A percentile compares a stretch with the other conserved stretches of the same genome.
Evolutionary conservation across 2,329 filamentous ascomycete genomes (phyloP).

Genomic region (Cladosporium sp.): DNA sequence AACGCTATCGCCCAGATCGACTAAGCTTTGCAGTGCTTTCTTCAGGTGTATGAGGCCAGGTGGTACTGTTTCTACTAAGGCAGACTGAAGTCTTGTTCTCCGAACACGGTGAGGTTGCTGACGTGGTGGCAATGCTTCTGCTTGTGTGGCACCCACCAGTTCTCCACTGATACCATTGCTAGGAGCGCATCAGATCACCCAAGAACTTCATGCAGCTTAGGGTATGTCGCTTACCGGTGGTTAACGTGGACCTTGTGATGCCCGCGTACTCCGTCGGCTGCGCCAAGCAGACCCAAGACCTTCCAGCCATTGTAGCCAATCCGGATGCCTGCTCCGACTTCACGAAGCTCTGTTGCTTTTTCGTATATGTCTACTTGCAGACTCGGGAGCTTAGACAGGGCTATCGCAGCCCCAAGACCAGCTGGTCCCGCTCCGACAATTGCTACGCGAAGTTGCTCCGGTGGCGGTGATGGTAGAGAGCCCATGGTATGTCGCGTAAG

Average conservation of each 20-base stretch:
- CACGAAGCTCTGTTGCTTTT: slow-evolving; percentile 46
- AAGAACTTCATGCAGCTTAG: neutral
- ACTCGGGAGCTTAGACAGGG: slow-evolving; percentile 44
- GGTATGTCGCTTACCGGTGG: slow-evolving; percentile 17
- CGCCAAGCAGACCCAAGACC: slow-evolving; percentile 49
- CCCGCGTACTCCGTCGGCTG: slow-evolving; percentile 39
- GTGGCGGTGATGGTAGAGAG: neutral
- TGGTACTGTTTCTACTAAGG: slow-evolving; percentile 50
- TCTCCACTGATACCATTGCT: slow-evolving; percentile 25
- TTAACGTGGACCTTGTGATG: slow-evolving; percentile 24
- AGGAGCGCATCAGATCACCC: neutral
- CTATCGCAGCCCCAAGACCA: slow-evolving; percentile 48
- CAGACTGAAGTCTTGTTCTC: slow-evolving; percentile 47
- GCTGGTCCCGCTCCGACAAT: slow-evolving; percentile 44
- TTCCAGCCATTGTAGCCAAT: slow-evolving; percentile 51
- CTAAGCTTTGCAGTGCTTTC: slow-evolving; percentile 46
- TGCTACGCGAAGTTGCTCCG: slow-evolving; percentile 27
- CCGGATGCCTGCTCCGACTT: slow-evolving; percentile 52
- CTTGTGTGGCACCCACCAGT: slow-evolving; percentile 19
- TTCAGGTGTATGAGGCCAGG: slow-evolving; percentile 46
- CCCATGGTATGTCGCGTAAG: neutral
- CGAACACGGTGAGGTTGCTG: slow-evolving; percentile 20
- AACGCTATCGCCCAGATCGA: slow-evolving; percentile 40
- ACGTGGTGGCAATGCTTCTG: slow-evolving; percentile 21
- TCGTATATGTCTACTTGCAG: slow-evolving; percentile 49